phyloP scores from a whole-genome alignment of 768 basidiomycete genomes.

The Mycena rebaudengoi region DNA sequence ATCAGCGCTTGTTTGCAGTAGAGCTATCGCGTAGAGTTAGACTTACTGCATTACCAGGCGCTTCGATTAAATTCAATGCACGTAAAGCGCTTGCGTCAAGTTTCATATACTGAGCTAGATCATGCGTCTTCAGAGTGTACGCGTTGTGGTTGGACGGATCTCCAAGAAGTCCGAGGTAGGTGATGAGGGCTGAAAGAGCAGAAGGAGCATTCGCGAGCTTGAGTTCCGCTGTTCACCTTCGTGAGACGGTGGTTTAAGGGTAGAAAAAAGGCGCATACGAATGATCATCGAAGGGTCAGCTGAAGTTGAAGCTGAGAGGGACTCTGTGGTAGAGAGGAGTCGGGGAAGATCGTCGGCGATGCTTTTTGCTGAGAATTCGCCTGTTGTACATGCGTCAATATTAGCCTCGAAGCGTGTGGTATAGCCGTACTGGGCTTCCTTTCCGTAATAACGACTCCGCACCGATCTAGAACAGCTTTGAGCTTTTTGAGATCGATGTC shows the following conservation, averaged over 20 bases:
- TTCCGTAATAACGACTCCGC: slow-evolving; percentile 90
- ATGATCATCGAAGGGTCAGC: slow-evolving; percentile 61
- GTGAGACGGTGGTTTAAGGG: background rate
- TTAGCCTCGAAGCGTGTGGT: background rate
- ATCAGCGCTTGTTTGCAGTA: background rate
- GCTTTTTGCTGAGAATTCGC: slow-evolving; percentile 84
- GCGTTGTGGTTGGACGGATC: slow-evolving; percentile 82
- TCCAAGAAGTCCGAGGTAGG: slow-evolving; percentile 81
- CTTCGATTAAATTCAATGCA: slow-evolving; percentile 86
- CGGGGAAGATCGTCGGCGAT: slow-evolving; percentile 83
- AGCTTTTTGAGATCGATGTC: slow-evolving; percentile 92
- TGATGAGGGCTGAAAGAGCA: slow-evolving; percentile 82
- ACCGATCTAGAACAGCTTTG: slow-evolving; percentile 86
- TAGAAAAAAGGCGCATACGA: slow-evolving; percentile 51
- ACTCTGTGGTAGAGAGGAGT: slow-evolving; percentile 59
- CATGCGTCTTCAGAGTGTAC: slow-evolving; percentile 86
- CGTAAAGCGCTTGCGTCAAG: slow-evolving; percentile 94
- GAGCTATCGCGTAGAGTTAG: too few relatives aligned
- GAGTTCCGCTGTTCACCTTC: slow-evolving; percentile 69
- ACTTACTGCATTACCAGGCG: slow-evolving; percentile 63
- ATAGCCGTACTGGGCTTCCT: slow-evolving; percentile 73
- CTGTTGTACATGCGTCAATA: slow-evolving; percentile 48
- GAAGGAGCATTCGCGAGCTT: slow-evolving; percentile 80
- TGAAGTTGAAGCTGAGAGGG: slow-evolving; percentile 45
- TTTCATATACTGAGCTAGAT: slow-evolving; percentile 94